Conservation (phyloP, 495 filamentous ascomycete genomes). For the Lasiosphaeria hispida region DNA sequence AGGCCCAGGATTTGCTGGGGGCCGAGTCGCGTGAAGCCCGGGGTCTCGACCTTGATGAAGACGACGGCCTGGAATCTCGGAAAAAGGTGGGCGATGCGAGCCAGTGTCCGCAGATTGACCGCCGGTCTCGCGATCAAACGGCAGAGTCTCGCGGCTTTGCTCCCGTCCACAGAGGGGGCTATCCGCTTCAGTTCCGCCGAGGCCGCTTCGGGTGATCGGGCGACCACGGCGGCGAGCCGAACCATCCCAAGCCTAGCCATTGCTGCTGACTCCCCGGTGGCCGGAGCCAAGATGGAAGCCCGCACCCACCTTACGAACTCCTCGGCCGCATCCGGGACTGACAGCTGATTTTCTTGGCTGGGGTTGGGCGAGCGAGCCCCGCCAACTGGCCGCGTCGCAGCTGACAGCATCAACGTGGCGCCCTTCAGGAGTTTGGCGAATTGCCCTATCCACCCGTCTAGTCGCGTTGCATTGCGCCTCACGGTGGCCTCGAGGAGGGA, state of each 20-base stretch:
- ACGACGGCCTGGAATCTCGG: not conserved
- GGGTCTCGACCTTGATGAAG: not conserved
- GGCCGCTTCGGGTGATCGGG: not conserved
- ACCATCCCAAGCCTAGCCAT: not conserved
- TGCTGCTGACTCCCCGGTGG: not conserved
- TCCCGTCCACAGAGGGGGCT: not conserved
- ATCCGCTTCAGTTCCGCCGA: not conserved
- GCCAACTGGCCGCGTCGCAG: not conserved
- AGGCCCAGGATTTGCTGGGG: not conserved
- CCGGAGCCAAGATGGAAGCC: not conserved
- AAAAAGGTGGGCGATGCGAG: not conserved
- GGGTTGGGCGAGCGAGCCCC: not conserved
- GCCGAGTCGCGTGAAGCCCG: not conserved
- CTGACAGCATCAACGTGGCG: not conserved
- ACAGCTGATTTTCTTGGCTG: not conserved
- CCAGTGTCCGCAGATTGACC: not conserved
- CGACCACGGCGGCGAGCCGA: not conserved
- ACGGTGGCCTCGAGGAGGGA: conserved; percentile 1
- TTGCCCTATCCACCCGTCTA: conserved; percentile 1
- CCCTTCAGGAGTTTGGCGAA: not conserved
- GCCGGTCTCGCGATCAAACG: not conserved
- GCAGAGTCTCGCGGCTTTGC: not conserved
- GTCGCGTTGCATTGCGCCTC: not conserved
- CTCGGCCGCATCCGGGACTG: not conserved
- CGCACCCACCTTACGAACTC: not conserved